Evolutionary conservation across 176 grass and related monocot genomes (phyloP), one percentile per base, ranked within the genome.

Genomic region (Aegilops tauschii): DNA sequence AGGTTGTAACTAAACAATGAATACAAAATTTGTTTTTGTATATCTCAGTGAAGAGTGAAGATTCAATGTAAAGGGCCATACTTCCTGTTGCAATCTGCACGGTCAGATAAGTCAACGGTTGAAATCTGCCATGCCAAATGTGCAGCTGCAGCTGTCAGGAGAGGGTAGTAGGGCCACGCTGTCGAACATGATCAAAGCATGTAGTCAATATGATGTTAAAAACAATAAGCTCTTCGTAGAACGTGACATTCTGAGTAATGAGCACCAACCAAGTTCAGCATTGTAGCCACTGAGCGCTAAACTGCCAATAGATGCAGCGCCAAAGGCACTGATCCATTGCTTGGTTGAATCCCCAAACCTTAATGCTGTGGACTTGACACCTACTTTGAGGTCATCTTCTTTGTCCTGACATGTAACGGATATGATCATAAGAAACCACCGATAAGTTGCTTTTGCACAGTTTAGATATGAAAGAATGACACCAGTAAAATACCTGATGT

Each of bases 301-400:
- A 58, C 76, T 90, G 42, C 89, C 76, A 61, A 97, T 84, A 70
- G 89, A 97, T 59, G 89, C 87, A 12, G 80, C 79, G 71, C 90
- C 91, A 80, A 95, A 95, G 20, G 82, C 92, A 82, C 88, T 86
- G 37, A 89, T 91, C 92, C 95, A 97, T 47, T 82, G 78, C 32
- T 97, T 93, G 3, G 95, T 97, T 23, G 78, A 85, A 91, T 86
- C 88, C 68, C 89, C 92, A 84, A 94, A 94, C 42, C 90, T 95
- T 63, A 97, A 81, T 61, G 95, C 95, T 61, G 92, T 97, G n/a
- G 92, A 95, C 85, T 93, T 93, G 21, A 97, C 95, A 78, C 95
- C 95, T 35, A 95, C 85, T 85, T 88, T 97, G 3, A 93, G 39
- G 71, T 97, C 92, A 78, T 97, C 95, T 83, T 97, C 92, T 84